Evolutionary conservation across 2,329 filamentous ascomycete genomes (phyloP).

Genomic region (Claviceps sp.): DNA sequence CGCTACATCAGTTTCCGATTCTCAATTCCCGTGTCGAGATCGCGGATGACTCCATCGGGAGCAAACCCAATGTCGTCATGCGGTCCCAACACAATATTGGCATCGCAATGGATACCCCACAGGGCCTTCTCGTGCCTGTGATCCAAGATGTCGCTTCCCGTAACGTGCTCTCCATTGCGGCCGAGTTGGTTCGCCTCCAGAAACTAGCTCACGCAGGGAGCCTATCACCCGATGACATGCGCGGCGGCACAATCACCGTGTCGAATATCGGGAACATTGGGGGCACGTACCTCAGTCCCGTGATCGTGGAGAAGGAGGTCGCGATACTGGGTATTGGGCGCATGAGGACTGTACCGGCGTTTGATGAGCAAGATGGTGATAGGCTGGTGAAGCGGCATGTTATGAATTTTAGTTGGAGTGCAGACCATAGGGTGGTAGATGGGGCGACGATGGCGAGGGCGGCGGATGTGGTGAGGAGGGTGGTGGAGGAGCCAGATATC

Average conservation of each 20-base stretch:
- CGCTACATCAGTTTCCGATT: constrained; percentile 67
- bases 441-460: constrained; percentile 89
- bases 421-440: constrained; percentile 87
- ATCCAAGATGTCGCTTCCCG: constrained; percentile 69
- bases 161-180: constrained; percentile 65
- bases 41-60: constrained; percentile 29
- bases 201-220: constrained; percentile 60
- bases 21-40: constrained; percentile 77
- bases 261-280: constrained; percentile 95
- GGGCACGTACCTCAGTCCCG: constrained; percentile 79
- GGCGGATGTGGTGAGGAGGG: constrained; percentile 63
- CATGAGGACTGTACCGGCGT: constrained; percentile 68
- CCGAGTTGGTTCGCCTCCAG: constrained; percentile 63
- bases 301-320: constrained; percentile 83
- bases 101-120: constrained; percentile 85
- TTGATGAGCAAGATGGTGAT: constrained; percentile 39
- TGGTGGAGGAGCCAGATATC: constrained; percentile 72
- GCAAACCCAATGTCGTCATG: constrained; percentile 63
- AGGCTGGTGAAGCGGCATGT: constrained; percentile 62
- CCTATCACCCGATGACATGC: constrained; percentile 61
- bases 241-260: constrained; percentile 82
- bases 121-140: constrained; percentile 81
- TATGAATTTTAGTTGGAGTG: constrained; percentile 90
- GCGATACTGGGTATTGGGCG: constrained; percentile 84
- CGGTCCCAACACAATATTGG: constrained; percentile 88